Evolutionary conservation across 768 basidiomycete species (phyloP).

Genomic region (Suillus lakei): DNA sequence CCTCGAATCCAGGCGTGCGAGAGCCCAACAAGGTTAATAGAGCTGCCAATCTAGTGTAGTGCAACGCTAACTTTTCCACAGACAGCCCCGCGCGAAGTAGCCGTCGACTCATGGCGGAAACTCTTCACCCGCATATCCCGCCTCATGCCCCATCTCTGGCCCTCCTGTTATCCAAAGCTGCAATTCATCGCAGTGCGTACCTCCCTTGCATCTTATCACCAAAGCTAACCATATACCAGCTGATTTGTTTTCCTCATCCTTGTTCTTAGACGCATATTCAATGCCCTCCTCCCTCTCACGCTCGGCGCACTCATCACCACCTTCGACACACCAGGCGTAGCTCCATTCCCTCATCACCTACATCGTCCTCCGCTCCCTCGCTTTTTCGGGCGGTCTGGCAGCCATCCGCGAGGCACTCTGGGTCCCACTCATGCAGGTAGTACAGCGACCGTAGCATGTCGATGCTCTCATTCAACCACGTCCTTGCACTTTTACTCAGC

Average conservation of each 20-base stretch:
- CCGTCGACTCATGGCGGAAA: constrained; percentile 71
- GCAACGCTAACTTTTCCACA: not conserved
- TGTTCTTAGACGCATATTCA: constrained; percentile 76
- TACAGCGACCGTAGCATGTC: constrained; percentile 73
- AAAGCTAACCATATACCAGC: constrained; percentile 36
- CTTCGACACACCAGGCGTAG: constrained; percentile 21
- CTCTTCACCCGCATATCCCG: constrained; percentile 65
- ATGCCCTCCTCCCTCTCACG: constrained; percentile 69
- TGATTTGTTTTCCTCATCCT: constrained; percentile 73
- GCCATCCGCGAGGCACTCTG: constrained; percentile 76
- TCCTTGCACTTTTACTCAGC: constrained; percentile 84
- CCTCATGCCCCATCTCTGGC: constrained; percentile 86
- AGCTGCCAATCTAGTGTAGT: not conserved
- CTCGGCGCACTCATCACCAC: constrained; percentile 51
- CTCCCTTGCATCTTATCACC: constrained; percentile 39
- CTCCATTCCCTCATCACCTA: constrained; percentile 58
- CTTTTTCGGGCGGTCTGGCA: constrained; percentile 75
- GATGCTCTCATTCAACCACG: constrained; percentile 77
- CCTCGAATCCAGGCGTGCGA: constrained; percentile 39
- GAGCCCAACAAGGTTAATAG: not conserved
- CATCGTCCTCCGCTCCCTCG: constrained; percentile 70
- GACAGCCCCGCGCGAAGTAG: constrained; percentile 51
- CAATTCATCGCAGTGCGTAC: constrained; percentile 59
- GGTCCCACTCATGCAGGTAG: constrained; percentile 90
- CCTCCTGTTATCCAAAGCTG: constrained; percentile 62